Evolutionary conservation across 768 basidiomycete species (phyloP).

Genomic region (Boletus sensibilis): DNA sequence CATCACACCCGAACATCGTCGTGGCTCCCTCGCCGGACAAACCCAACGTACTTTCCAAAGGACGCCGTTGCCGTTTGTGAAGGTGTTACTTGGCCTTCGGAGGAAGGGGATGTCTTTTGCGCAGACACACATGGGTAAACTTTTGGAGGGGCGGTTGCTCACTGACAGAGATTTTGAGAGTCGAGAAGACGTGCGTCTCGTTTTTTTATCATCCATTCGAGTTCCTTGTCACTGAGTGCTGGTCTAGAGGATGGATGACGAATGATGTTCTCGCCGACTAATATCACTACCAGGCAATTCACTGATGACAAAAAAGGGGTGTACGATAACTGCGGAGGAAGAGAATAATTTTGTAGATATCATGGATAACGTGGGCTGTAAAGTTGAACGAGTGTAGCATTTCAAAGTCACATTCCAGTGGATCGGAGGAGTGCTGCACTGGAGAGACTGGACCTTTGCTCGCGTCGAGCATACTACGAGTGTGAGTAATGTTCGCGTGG

Average conservation of each 20-base stretch:
- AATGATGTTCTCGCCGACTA: neutral
- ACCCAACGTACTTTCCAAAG: neutral
- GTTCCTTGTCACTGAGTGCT: neutral
- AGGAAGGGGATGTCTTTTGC: constrained; percentile 39
- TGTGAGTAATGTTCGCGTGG: too few relatives aligned
- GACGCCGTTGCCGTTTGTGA: constrained; percentile 26
- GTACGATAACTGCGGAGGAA: neutral
- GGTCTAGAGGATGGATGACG: neutral
- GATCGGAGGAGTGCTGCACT: too few relatives aligned
- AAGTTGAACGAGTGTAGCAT: neutral
- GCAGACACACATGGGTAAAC: constrained; percentile 42
- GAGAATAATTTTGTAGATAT: neutral
- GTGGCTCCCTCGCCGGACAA: neutral
- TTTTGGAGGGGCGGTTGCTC: constrained; percentile 33
- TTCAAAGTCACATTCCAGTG: neutral
- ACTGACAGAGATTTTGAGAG: constrained; percentile 26
- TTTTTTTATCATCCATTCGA: neutral
- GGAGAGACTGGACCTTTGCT: too few relatives aligned
- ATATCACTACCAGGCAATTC: neutral
- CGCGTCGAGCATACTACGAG: too few relatives aligned
- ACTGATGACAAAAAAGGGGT: too few relatives aligned
- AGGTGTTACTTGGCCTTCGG: constrained; percentile 35
- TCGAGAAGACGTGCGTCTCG: neutral
- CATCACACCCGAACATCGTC: constrained; percentile 9
- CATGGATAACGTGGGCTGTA: neutral